Evolutionary conservation across 345 rosid genomes (phyloP).

Genomic region (Camelina neglecta): DNA sequence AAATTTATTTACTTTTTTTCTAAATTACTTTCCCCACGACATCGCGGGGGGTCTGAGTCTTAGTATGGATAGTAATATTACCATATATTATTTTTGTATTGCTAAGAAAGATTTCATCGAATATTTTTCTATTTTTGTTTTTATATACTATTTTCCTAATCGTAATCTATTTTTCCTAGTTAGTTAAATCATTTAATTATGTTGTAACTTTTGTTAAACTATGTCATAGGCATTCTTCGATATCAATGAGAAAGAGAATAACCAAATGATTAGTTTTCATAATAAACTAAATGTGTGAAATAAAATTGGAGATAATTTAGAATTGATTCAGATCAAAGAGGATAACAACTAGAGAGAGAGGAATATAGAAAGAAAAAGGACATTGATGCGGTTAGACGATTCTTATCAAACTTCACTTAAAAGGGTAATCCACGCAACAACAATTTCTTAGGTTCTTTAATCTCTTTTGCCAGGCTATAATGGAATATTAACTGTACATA

Average conservation of each 20-base stretch:
- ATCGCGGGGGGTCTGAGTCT: too few species aligned
- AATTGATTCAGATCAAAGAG: conserved; percentile 25
- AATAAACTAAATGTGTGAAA: background rate
- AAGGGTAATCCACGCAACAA: conserved; percentile 36
- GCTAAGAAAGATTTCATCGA: too few species aligned
- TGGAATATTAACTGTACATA: conserved; percentile 22
- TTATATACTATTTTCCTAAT: background rate
- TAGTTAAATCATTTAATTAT: too few species aligned
- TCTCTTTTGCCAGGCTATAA: conserved; percentile 18
- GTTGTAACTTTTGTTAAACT: too few species aligned
- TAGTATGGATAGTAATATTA: too few species aligned
- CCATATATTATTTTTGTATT: background rate
- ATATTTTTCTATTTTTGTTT: background rate
- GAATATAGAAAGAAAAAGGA: conserved; percentile 35
- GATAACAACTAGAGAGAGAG: conserved; percentile 20
- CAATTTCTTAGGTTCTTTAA: background rate
- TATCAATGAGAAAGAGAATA: conserved; percentile 18
- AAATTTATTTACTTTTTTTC: too few species aligned
- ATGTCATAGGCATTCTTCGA: background rate
- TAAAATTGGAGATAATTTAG: conserved; percentile 20
- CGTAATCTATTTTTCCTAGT: too few species aligned
- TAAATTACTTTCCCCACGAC: too few species aligned
- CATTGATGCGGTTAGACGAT: conserved; percentile 37
- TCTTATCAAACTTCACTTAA: conserved; percentile 46
- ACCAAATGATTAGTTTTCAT: background rate